phyloP scores from a whole-genome alignment of 768 basidiomycete species.

The Tephrocybe sp. region DNA sequence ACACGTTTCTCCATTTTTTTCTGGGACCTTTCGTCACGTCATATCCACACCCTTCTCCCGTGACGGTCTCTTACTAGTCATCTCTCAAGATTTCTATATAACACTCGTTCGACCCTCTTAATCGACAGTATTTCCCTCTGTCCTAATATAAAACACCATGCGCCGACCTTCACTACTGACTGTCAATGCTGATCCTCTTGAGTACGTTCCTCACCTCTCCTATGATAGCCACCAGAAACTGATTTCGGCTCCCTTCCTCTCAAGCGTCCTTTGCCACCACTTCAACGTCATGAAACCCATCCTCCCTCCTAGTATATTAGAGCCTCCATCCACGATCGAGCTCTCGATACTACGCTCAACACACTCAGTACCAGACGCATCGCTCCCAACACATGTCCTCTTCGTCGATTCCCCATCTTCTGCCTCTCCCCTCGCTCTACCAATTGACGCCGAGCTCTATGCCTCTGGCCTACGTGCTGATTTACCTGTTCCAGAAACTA shows the following conservation, averaged over 20 bases:
- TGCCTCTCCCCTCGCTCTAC: conserved; percentile 42
- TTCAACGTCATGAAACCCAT: conserved; percentile 33
- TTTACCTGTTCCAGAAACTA: conserved; percentile 28
- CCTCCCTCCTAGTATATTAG: conserved; percentile 12
- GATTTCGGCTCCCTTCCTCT: conserved; percentile 1
- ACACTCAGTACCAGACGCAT: conserved; percentile 26
- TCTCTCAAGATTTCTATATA: not conserved
- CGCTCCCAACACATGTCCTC: conserved; percentile 56
- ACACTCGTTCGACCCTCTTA: not conserved
- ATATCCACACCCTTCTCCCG: not conserved
- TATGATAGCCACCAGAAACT: not conserved
- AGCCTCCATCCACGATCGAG: conserved; percentile 41
- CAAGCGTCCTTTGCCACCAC: conserved; percentile 42
- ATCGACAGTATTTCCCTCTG: not conserved
- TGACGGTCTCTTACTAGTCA: conserved; percentile 3
- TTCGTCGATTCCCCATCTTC: conserved; percentile 35
- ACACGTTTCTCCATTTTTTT: not conserved
- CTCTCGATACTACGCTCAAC: conserved; percentile 38
- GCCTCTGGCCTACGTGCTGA: conserved; percentile 32
- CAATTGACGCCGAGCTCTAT: conserved; percentile 50
- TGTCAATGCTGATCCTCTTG: conserved; percentile 27
- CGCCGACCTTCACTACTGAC: conserved; percentile 30
- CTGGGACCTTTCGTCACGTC: not conserved
- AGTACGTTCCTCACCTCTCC: conserved; percentile 25
- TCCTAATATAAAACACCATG: conserved; percentile 17